These are phyloP conservation scores for Aspergillus homomorphus DNA, from an alignment of 495 filamentous ascomycete genomes.

Conservation along the genomic window DNA sequence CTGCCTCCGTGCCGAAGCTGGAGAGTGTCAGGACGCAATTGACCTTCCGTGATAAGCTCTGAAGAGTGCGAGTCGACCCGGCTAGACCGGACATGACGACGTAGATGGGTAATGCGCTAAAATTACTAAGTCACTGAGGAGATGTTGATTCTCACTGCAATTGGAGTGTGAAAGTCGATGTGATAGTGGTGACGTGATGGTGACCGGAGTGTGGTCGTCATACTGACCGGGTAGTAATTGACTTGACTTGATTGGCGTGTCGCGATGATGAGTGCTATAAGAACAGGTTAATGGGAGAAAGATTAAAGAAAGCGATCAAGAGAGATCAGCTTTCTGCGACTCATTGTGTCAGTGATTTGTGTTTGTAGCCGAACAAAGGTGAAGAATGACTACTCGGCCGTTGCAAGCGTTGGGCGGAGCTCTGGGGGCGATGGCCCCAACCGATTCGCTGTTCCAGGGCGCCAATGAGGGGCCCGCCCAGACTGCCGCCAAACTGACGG, in stretches of 20 bases:
- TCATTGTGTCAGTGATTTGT: no score
- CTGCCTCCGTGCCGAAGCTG: no score
- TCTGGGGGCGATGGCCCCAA: neutral
- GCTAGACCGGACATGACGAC: neutral
- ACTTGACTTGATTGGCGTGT: neutral
- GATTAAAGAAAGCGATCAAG: neutral
- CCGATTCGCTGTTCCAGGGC: constrained; percentile 33
- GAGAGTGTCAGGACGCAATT: neutral
- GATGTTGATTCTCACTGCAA: no score
- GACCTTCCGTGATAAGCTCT: neutral
- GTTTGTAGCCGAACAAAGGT: no score
- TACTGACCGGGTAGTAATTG: neutral
- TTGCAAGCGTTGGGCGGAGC: neutral
- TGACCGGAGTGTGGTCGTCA: neutral
- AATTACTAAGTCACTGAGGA: no score
- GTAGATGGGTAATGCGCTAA: neutral
- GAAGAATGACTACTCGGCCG: neutral
- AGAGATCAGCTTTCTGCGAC: no score
- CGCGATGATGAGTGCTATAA: neutral
- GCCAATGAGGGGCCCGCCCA: constrained; percentile 56
- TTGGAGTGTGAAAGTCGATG: neutral
- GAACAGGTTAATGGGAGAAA: neutral
- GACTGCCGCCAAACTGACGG: constrained; percentile 53
- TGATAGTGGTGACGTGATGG: neutral
- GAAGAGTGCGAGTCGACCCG: neutral